Percentiles rank a stretch among this genome's conserved stretches.
These are phyloP conservation scores for Catharanthus roseus DNA, from an alignment of 257 asterid genomes.

Conservation along the genomic window DNA sequence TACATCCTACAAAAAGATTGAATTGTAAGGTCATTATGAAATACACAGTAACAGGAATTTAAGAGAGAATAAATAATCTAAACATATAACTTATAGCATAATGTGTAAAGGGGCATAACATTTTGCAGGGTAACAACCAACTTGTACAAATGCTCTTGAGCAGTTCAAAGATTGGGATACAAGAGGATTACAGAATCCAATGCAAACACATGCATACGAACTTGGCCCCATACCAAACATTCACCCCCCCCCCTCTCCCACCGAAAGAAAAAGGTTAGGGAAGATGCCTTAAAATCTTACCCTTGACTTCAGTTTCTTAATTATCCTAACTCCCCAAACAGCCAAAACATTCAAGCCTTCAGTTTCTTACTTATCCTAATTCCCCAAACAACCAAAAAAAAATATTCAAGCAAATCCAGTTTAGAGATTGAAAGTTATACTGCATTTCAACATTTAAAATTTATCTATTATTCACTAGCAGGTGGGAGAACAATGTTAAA, in stretches of 20 bases:
- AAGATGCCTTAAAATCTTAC: background rate
- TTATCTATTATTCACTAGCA: background rate
- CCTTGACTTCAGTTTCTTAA: background rate
- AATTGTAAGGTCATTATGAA: background rate
- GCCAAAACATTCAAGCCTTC: no score
- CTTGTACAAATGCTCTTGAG: background rate
- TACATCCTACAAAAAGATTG: slow-evolving; percentile 59
- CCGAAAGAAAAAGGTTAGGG: background rate
- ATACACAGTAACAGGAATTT: background rate
- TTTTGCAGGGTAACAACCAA: background rate
- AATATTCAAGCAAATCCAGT: background rate
- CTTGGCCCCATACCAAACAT: background rate
- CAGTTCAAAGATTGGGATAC: background rate
- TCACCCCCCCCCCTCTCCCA: background rate
- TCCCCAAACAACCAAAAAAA: background rate
- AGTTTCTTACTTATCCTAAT: background rate
- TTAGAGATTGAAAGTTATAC: background rate
- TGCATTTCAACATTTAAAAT: no score
- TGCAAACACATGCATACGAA: background rate
- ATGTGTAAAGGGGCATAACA: background rate
- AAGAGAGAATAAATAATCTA: background rate
- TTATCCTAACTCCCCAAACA: no score
- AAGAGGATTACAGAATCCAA: background rate
- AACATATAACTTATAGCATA: background rate
- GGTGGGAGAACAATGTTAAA: no score